Evolutionary conservation across 305 asterid species (phyloP), one percentile per base, ranked within the genome.

Genomic region (Rubia peregrina): DNA sequence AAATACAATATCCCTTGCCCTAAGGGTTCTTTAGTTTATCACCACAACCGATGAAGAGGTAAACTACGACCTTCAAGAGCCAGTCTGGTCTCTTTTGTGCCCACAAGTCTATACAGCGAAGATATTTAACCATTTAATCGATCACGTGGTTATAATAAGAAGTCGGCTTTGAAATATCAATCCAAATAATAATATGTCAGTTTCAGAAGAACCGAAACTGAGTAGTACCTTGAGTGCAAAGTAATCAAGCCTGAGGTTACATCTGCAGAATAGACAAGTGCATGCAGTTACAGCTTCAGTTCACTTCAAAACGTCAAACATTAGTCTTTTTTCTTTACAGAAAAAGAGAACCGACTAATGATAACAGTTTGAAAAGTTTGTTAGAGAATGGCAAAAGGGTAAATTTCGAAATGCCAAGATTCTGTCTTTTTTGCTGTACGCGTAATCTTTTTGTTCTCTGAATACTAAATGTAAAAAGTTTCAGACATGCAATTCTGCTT

Each of bases 341-440:
- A 74, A 69, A 68, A 60, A 74, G 60, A 68, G 64, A 68, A 62
- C 22, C 55, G 67, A 63, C 42, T 36, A n/a, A 38, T 65, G 53
- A 67, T 74, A 68, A 67, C 48, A 48, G 66, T 74, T 74, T 61
- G 62, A 67, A 51, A 16, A 51, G 57, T 51, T 51, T 51, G 57
- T 51, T 51, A 51, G 57, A 51, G 22, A 51, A 51, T 51, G 57
- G 22, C 22, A 51, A 17, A 51, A 51, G 22, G 57, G 57, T 51
- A 51, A 51, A 51, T 51, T 51, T 51, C 16, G 21, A 57, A 57
- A 6, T 64, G 53, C 36, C 55, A 40, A 42, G 16, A 42, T 65
- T 33, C 68, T n/a, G 5, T 10, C 68, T 21, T 41, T n/a, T 43
- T 42, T 11, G 41, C 16, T 19, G 5, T 62, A 64, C 41, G 67